Base-by-base conservation (phyloP, 805 yeast species). In the Wickerhamiella qilinensis region DNA sequence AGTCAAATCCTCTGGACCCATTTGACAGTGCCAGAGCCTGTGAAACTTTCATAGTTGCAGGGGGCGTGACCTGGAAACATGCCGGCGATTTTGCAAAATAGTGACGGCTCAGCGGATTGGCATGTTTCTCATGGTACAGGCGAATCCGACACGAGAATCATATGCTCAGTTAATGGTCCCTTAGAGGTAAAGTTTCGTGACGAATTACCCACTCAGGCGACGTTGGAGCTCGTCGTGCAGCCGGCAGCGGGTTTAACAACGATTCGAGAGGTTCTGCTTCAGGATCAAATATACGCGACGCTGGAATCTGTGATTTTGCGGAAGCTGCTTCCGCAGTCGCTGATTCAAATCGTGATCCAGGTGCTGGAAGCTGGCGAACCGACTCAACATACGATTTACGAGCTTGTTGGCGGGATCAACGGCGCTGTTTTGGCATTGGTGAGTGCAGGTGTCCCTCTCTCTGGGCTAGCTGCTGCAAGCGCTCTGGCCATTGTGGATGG, bases 131-230 rank as follows among this genome's bases (percentile, higher is more conserved):
- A 60, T n/a, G 72, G 69, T 2, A 14, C 7, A 15, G 19, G 55
- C 56, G 15, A 71, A 79, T 1, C 69, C 69, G 9, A 17, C n/a
- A 30, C 30, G 9, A 9, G 28, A 40, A 75, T 80, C 2, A 58
- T 86, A 2, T 73, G 77, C 32, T 75, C 94, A 0, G 86, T 88
- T 1, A 70, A 86, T 1, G 98, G 98, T 0, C 98, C 98, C 0
- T 69, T 88, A 22, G 96, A 88, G 51, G 76, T 83, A 9, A 78
- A 77, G 54, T 58, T 73, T 12, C 70, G 88, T 48, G 94, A 85
- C 53, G 97, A 88, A 54, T 57, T 76, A 25, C 94, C 96, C 9
- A 76, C 80, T 14, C 63, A 67, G 33, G 77, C 88, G 14, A 75
- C 82, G 15, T 55, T 91, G 15, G 95, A 85, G 55, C 68, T 91